A percentile compares a stretch with the other conserved stretches of the same genome.
Evolutionary conservation across 148 eudicot genomes (phyloP).

Genomic region (Rhododendron griersonianum): DNA sequence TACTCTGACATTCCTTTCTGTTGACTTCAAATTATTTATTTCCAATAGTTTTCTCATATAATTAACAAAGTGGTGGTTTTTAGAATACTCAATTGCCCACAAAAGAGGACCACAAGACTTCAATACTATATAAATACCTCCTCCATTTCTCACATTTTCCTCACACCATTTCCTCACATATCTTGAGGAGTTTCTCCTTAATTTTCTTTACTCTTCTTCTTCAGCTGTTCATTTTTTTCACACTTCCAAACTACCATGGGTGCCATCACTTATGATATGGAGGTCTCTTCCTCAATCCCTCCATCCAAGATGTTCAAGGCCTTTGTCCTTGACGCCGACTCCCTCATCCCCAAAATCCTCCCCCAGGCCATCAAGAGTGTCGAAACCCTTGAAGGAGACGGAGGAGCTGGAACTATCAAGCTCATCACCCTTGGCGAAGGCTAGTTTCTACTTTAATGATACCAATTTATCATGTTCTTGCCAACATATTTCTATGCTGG

Average conservation of each 20-base stretch:
- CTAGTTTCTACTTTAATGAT: not conserved
- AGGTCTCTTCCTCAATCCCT: slow-evolving; percentile 21
- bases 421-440: slow-evolving; percentile 25
- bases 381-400: slow-evolving; percentile 11
- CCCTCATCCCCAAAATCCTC: slow-evolving; percentile 27
- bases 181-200: too few relatives aligned
- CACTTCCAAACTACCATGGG: slow-evolving; percentile 9
- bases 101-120: not conserved
- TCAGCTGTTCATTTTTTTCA: not conserved
- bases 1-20: not conserved
- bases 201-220: not conserved
- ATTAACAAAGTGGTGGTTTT: not conserved
- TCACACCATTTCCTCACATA: not conserved
- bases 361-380: slow-evolving; percentile 27
- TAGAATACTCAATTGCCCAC: not conserved
- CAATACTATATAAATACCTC: not conserved
- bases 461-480: not conserved
- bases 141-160: not conserved
- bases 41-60: not conserved
- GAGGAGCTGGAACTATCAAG: slow-evolving; percentile 20
- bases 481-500: not conserved
- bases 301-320: slow-evolving; percentile 25
- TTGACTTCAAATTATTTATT: not conserved
- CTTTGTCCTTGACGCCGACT: slow-evolving; percentile 23
- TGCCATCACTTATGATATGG: slow-evolving; percentile 18